Base-by-base conservation (phyloP, 1,139 yeast species). In the Hansenula lynferdii region DNA sequence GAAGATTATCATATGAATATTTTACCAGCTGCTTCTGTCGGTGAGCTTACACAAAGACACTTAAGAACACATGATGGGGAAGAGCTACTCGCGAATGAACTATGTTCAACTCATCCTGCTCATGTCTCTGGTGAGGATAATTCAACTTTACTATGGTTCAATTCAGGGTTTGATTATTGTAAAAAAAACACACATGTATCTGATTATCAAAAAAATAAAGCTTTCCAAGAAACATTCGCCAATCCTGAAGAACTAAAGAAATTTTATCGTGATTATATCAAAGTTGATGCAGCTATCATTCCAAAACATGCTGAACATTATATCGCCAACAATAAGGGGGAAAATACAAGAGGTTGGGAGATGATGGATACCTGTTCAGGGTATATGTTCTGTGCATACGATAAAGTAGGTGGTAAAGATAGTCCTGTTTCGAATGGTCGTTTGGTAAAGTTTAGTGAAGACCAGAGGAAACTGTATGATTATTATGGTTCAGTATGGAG, bases 41-140 rank as follows among this genome's bases (percentile, higher is more conserved):
- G 58, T 11, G 28, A 37, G 27, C 15, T 50, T 8, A 50, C 55
- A 1, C 55, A 54, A 4, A 22, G 20, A 24, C 19, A 16, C 3
- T 32, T 34, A 18, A 42, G 54, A 39, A 29, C 44, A 6, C 17
- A 36, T 6, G 42, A 34, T 3, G 54, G 46, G 19, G 27, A 21
- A 6, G 44, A 56, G n/a, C 49, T 66, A 8, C 47, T 51, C 1
- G 57, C 74, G 0, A 51, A 58, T 24, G 82, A 77, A 49, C 56
- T 77, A 6, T 78, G 85, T 48, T 75, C 82, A 0, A 69, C 78
- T 1, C 85, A 79, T 54, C 85, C 86, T 0, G 84, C 82, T 2
- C 86, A 79, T 55, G 49, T 79, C 2, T 60, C 67, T 33, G 60
- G 63, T 20, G 54, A 57, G 14, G 80, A 79, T 18, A 63, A 62